Conservation (phyloP, 2,329 filamentous ascomycete genomes). For the Curvularia sp. region DNA sequence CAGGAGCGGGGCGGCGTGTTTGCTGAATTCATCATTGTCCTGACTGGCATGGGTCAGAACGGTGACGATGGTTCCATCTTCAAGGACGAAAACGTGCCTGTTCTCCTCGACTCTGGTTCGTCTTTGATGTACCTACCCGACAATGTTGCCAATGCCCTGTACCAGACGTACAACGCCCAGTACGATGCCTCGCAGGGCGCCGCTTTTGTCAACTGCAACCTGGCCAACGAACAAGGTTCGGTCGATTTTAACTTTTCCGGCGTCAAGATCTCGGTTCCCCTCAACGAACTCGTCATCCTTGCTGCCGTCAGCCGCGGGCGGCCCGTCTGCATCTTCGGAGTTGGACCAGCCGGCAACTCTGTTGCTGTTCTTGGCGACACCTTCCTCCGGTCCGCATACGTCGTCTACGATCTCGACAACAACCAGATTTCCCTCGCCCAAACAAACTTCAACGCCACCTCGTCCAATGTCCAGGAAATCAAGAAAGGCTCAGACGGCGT, state of each 20-base stretch:
- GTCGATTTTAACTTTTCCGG: constrained; percentile 65
- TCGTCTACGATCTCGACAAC: constrained; percentile 66
- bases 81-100: constrained; percentile 55
- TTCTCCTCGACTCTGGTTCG: constrained; percentile 77
- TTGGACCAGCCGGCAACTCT: constrained; percentile 58
- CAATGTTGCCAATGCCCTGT: constrained; percentile 59
- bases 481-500: constrained; percentile 56
- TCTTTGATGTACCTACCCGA: constrained; percentile 73
- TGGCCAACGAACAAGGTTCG: constrained; percentile 57
- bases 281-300: constrained; percentile 64
- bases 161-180: constrained; percentile 49
- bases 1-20: constrained; percentile 55
- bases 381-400: constrained; percentile 68
- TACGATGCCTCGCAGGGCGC: constrained; percentile 52
- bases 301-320: constrained; percentile 53
- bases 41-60: constrained; percentile 57
- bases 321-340: constrained; percentile 56
- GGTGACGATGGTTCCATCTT: constrained; percentile 54
- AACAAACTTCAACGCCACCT: constrained; percentile 65
- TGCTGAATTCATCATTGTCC: constrained; percentile 61
- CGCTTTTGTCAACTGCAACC: constrained; percentile 62
- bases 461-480: constrained; percentile 61
- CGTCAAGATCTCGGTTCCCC: constrained; percentile 61
- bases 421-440: constrained; percentile 68
- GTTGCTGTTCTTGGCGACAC: constrained; percentile 65